These are phyloP conservation scores for Sarocladium strictum DNA, from an alignment of 2,329 filamentous ascomycete species.

Conservation along the genomic window DNA sequence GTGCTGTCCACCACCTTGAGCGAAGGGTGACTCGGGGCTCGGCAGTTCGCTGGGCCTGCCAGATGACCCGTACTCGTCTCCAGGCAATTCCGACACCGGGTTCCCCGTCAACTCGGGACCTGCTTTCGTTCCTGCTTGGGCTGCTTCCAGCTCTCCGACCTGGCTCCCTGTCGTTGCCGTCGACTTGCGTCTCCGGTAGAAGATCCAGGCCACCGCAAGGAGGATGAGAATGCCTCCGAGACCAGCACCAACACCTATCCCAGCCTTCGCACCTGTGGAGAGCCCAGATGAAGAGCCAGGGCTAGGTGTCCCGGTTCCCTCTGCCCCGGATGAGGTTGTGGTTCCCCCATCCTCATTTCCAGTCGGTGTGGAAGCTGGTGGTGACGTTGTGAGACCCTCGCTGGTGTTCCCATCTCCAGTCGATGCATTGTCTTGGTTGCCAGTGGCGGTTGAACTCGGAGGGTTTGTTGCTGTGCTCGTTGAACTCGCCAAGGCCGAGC, in stretches of 20 bases:
- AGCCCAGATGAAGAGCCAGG: neutral
- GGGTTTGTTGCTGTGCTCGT: neutral
- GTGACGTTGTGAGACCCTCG: neutral
- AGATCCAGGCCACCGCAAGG: neutral
- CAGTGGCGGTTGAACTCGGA: too few species aligned
- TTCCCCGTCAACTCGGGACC: neutral
- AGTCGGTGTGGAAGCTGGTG: neutral
- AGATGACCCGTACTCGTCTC: neutral
- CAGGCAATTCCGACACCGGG: neutral
- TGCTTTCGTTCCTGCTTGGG: neutral
- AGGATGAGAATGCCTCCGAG: neutral
- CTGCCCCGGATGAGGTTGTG: too few species aligned
- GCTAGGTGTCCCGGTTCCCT: neutral
- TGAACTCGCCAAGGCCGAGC: neutral
- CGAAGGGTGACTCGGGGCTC: slow-evolving; percentile 8
- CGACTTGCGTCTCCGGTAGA: neutral
- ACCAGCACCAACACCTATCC: neutral
- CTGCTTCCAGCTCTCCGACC: neutral
- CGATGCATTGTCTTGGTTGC: neutral
- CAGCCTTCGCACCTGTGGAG: neutral
- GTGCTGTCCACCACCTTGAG: neutral
- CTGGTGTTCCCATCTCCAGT: neutral
- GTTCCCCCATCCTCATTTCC: too few species aligned
- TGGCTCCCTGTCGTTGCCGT: neutral
- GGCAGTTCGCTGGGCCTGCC: neutral